A percentile compares a stretch with the other conserved stretches of the same genome.
Evolutionary conservation across 140 eudicot genomes (phyloP).

Genomic region (Stevia rebaudiana): DNA sequence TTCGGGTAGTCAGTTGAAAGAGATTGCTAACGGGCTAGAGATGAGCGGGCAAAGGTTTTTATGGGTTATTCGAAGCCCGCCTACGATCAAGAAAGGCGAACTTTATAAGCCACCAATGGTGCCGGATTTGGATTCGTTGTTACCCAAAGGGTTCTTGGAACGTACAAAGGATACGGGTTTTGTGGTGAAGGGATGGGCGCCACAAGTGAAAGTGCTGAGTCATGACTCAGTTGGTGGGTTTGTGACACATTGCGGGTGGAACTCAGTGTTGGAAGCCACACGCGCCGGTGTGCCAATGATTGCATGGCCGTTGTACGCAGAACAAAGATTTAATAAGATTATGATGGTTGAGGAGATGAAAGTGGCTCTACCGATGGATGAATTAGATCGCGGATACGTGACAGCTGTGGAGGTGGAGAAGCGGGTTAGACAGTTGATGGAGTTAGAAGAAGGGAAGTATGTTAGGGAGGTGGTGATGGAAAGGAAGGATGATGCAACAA

Average conservation of each 20-base stretch:
- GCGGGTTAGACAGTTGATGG: slow-evolving; percentile 50
- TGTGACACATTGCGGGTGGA: slow-evolving; percentile 74
- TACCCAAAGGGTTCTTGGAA: slow-evolving; percentile 48
- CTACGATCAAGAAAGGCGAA: not conserved
- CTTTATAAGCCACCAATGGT: too few relatives aligned
- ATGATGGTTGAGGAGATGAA: slow-evolving; percentile 49
- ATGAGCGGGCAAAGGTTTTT: slow-evolving; percentile 47
- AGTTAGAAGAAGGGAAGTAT: slow-evolving; percentile 26
- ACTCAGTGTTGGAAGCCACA: slow-evolving; percentile 52
- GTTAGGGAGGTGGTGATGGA: slow-evolving; percentile 32
- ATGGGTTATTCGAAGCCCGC: slow-evolving; percentile 44
- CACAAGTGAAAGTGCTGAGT: slow-evolving; percentile 41
- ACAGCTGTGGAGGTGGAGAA: slow-evolving; percentile 39
- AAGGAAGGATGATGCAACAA: slow-evolving; percentile 30
- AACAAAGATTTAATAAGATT: slow-evolving; percentile 42
- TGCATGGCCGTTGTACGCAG: slow-evolving; percentile 64
- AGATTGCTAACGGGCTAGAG: slow-evolving; percentile 51
- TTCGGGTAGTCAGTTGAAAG: slow-evolving; percentile 35
- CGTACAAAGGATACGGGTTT: slow-evolving; percentile 36
- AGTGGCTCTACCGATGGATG: slow-evolving; percentile 39
- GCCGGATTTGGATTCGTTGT: slow-evolving; percentile 30
- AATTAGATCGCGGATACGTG: slow-evolving; percentile 30
- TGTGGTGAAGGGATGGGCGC: slow-evolving; percentile 43
- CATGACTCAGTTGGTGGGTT: slow-evolving; percentile 60
- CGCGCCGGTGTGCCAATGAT: slow-evolving; percentile 59